Conservation (phyloP, 768 basidiomycete genomes). For the Russula vinacea region DNA sequence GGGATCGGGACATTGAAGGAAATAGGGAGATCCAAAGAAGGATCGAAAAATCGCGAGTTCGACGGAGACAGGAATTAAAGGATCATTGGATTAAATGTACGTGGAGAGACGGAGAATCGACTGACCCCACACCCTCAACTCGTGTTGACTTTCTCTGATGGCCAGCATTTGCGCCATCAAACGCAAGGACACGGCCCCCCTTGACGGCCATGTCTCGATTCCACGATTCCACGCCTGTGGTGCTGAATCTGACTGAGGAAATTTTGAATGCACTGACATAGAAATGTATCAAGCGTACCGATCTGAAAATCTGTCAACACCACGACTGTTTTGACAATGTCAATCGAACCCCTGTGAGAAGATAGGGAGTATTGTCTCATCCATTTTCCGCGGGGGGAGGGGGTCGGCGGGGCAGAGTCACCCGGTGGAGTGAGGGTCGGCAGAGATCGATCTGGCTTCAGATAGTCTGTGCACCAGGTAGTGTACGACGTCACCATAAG, state of each 20-base stretch:
- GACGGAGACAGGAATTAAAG: not conserved
- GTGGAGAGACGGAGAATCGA: not conserved
- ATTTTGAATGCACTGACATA: slow-evolving; percentile 3
- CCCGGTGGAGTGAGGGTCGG: slow-evolving; percentile 28
- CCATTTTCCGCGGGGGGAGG: slow-evolving; percentile 6
- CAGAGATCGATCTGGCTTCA: slow-evolving; percentile 57
- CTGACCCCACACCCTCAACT: slow-evolving; percentile 14
- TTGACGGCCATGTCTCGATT: slow-evolving; percentile 46
- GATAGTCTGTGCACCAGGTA: slow-evolving; percentile 72
- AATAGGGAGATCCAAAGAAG: not conserved
- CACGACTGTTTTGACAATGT: slow-evolving; percentile 79
- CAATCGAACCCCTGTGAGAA: slow-evolving; percentile 80
- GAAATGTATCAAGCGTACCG: slow-evolving; percentile 44
- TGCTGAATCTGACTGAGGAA: slow-evolving; percentile 49
- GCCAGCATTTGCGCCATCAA: not conserved
- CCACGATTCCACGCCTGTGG: slow-evolving; percentile 73
- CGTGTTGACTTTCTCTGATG: slow-evolving; percentile 34
- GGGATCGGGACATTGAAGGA: not conserved
- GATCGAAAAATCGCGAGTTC: not conserved
- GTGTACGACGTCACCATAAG: slow-evolving; percentile 72
- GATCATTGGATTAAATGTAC: slow-evolving; percentile 8
- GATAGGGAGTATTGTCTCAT: slow-evolving; percentile 42
- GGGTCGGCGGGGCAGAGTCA: slow-evolving; percentile 37
- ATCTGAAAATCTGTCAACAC: slow-evolving; percentile 79
- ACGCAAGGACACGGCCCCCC: slow-evolving; percentile 51